A percentile compares a stretch with the other conserved stretches of the same genome.
These are phyloP conservation scores for Mitragyna speciosa DNA, from an alignment of 257 asterid species.

Conservation along the genomic window DNA sequence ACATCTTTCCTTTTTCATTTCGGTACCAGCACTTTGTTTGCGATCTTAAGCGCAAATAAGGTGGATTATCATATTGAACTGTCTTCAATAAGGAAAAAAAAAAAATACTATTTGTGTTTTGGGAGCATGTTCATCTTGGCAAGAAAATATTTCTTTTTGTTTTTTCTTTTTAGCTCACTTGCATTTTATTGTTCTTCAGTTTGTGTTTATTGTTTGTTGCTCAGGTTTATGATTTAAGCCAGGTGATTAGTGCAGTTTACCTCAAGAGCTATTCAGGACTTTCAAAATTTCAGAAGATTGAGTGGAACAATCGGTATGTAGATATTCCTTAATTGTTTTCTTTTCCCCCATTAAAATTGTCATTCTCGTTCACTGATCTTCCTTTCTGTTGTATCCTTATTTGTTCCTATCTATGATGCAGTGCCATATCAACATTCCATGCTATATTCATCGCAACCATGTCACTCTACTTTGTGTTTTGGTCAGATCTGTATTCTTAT, in stretches of 20 bases:
- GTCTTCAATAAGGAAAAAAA: background rate
- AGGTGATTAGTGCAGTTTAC: slow-evolving; percentile 43
- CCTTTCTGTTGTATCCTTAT: slow-evolving; percentile 16
- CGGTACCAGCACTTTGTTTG: background rate
- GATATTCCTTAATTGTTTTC: slow-evolving; percentile 10
- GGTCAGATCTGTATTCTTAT: slow-evolving; percentile 58
- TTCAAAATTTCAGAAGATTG: slow-evolving; percentile 53
- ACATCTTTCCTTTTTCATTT: slow-evolving; percentile 1
- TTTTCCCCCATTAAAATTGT: background rate
- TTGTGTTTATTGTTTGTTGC: slow-evolving; percentile 15
- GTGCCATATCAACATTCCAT: slow-evolving; percentile 71
- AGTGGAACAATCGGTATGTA: slow-evolving; percentile 84
- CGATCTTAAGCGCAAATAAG: background rate
- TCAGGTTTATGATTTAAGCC: slow-evolving; percentile 74
- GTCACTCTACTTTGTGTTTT: slow-evolving; percentile 58
- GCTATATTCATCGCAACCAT: slow-evolving; percentile 53
- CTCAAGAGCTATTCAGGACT: slow-evolving; percentile 62
- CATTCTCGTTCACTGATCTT: background rate
- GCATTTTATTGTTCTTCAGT: background rate
- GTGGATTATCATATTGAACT: slow-evolving; percentile 1
- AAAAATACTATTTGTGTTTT: background rate
- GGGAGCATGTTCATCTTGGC: background rate
- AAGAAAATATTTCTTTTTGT: background rate
- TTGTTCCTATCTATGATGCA: slow-evolving; percentile 32
- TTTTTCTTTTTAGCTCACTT: background rate